These are phyloP conservation scores for Torulaspora gathmanii DNA, from an alignment of 805 yeast species.

Conservation along the genomic window DNA sequence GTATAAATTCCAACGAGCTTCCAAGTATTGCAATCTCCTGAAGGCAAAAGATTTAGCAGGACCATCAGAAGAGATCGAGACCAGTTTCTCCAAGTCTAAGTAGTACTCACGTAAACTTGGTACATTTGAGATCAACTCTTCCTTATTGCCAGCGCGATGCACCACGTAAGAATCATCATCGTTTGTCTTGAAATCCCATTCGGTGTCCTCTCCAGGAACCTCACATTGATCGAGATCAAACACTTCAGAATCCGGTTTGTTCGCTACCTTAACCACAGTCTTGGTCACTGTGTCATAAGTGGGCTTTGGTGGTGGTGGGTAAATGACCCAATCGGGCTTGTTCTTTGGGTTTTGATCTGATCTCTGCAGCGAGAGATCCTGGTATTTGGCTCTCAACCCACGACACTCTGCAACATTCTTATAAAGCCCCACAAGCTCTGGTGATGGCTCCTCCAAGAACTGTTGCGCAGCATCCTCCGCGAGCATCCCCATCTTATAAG, in stretches of 20 bases:
- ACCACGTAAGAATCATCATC: slow-evolving; percentile 69
- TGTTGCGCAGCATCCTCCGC: slow-evolving; percentile 47
- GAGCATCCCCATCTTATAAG: slow-evolving; percentile 44
- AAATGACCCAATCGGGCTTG: slow-evolving; percentile 63
- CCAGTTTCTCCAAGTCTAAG: slow-evolving; percentile 69
- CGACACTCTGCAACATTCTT: slow-evolving; percentile 61
- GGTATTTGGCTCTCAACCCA: slow-evolving; percentile 71
- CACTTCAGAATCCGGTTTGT: slow-evolving; percentile 40
- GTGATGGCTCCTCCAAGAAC: slow-evolving; percentile 56
- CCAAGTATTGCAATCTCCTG: slow-evolving; percentile 85
- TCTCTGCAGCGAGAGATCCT: slow-evolving; percentile 63
- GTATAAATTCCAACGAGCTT: slow-evolving; percentile 95
- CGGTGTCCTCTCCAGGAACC: slow-evolving; percentile 41
- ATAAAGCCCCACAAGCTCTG: slow-evolving; percentile 61
- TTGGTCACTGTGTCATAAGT: slow-evolving; percentile 65
- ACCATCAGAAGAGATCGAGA: slow-evolving; percentile 82
- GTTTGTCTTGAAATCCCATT: slow-evolving; percentile 56
- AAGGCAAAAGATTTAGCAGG: slow-evolving; percentile 96
- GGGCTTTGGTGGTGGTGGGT: slow-evolving; percentile 93
- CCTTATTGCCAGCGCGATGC: slow-evolving; percentile 34
- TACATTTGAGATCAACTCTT: slow-evolving; percentile 46
- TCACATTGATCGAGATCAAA: slow-evolving; percentile 42
- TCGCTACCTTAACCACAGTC: slow-evolving; percentile 42
- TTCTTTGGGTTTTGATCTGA: slow-evolving; percentile 84
- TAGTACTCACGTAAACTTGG: slow-evolving; percentile 88